Conservation (phyloP, 108 stramenopile species). For the Cylindrotheca fusiformis region DNA sequence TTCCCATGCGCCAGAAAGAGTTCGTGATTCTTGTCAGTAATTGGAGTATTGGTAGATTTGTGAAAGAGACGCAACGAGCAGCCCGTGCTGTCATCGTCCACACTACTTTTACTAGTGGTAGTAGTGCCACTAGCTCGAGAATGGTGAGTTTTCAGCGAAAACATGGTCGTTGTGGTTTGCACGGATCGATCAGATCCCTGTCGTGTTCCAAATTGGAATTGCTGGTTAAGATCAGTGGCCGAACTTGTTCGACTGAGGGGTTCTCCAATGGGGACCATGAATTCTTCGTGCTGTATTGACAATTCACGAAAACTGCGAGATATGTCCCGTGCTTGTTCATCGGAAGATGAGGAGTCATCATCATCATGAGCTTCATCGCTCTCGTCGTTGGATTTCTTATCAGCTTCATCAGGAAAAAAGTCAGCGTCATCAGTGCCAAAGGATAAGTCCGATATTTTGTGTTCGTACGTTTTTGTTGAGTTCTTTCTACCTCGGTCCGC, state of each 20-base stretch:
- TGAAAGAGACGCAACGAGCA: no score
- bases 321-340: background rate
- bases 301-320: background rate
- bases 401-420: no score
- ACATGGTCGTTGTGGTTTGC: background rate
- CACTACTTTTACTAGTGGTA: no score
- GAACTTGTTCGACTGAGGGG: background rate
- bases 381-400: no score
- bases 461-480: no score
- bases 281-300: background rate
- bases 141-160: background rate
- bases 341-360: background rate
- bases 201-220: no score
- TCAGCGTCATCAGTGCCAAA: no score
- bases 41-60: slow-evolving; percentile 1
- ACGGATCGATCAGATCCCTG: background rate
- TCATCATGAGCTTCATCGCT: background rate
- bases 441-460: no score
- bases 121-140: background rate
- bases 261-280: background rate
- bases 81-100: no score
- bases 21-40: slow-evolving; percentile 1
- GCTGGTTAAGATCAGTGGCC: no score
- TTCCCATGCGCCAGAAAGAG: slow-evolving; percentile 5
- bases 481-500: background rate